Conservation (phyloP, 2,329 filamentous ascomycete genomes). For the Botrytis galanthina region DNA sequence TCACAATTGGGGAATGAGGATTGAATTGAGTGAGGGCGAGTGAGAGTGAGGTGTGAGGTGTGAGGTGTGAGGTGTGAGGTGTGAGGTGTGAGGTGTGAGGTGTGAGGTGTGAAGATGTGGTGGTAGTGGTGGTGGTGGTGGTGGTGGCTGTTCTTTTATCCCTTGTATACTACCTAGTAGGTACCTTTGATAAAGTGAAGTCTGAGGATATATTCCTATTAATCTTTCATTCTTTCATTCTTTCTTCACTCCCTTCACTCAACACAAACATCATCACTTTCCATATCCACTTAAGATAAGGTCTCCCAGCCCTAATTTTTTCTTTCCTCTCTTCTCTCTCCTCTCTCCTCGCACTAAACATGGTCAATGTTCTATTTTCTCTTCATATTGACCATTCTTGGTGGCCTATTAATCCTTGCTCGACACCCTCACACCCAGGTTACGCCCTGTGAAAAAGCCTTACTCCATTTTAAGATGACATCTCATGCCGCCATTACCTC, state of each 20-base stretch:
- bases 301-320: not conserved
- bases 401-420: not conserved
- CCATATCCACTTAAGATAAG: not conserved
- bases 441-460: constrained; percentile 1
- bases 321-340: not conserved
- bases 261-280: not conserved
- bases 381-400: not conserved
- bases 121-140: not conserved
- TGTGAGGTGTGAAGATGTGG: not conserved
- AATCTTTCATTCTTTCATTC: not conserved
- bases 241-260: not conserved
- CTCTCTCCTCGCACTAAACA: not conserved
- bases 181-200: not conserved
- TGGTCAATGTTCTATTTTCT: not conserved
- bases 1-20: too few relatives aligned
- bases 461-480: not conserved
- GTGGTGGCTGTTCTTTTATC: not conserved
- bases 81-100: not conserved
- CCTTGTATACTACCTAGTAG: not conserved
- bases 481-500: constrained; percentile 1
- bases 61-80: not conserved
- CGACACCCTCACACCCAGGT: not conserved
- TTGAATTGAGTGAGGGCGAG: not conserved
- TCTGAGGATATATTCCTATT: not conserved
- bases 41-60: not conserved